These are phyloP conservation scores for Chaetomiaceae sp. DNA, from an alignment of 2,329 filamentous ascomycete genomes.

Conservation along the genomic window DNA sequence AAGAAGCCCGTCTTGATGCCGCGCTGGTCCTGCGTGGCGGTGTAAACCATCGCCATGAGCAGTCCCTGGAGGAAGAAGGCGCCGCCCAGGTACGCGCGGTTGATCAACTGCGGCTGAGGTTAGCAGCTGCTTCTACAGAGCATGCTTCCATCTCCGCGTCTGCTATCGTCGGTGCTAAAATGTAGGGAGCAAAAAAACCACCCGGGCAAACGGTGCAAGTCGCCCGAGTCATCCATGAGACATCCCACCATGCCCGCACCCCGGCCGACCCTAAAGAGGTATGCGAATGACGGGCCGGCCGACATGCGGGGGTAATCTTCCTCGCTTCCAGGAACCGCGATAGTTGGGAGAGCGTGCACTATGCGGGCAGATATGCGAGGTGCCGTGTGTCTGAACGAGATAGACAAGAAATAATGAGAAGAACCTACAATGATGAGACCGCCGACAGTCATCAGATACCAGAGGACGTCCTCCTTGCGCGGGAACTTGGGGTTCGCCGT, in stretches of 20 bases:
- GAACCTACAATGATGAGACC: slow-evolving; percentile 70
- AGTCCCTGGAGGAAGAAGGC: slow-evolving; percentile 57
- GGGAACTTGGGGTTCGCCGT: slow-evolving; percentile 63
- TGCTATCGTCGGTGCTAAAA: slow-evolving; percentile 28
- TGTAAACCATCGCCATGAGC: slow-evolving; percentile 75
- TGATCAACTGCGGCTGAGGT: slow-evolving; percentile 39
- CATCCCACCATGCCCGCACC: slow-evolving; percentile 72
- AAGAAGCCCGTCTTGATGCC: slow-evolving; percentile 71
- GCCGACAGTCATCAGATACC: slow-evolving; percentile 71
- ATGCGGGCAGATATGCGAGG: slow-evolving; percentile 69
- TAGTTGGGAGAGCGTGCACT: slow-evolving; percentile 56
- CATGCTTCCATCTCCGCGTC: neutral
- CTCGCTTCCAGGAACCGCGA: slow-evolving; percentile 80
- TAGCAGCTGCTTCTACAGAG: slow-evolving; percentile 13
- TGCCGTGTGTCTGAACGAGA: slow-evolving; percentile 27
- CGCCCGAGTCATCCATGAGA: slow-evolving; percentile 63
- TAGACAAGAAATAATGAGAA: slow-evolving; percentile 19
- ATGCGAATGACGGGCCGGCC: slow-evolving; percentile 57
- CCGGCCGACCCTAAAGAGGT: slow-evolving; percentile 50
- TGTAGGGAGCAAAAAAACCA: slow-evolving; percentile 60
- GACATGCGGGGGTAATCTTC: slow-evolving; percentile 68
- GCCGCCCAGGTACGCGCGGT: slow-evolving; percentile 45
- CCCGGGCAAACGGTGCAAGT: slow-evolving; percentile 51
- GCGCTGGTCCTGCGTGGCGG: slow-evolving; percentile 77
- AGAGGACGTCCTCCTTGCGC: slow-evolving; percentile 70